phyloP scores from a whole-genome alignment of 495 filamentous ascomycete species.

The Tuber aestivum region DNA sequence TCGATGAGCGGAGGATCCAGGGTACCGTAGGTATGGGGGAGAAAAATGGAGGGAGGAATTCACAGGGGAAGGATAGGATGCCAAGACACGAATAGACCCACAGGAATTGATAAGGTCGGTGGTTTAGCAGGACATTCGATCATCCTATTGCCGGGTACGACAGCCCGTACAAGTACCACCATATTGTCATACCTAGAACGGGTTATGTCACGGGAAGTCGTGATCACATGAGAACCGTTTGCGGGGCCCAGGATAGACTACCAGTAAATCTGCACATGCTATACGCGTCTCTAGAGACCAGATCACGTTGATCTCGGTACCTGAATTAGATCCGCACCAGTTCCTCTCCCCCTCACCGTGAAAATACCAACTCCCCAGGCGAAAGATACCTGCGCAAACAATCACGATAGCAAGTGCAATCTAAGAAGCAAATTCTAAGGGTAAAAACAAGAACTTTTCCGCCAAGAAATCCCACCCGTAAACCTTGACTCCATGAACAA shows the following conservation, averaged over 20 bases:
- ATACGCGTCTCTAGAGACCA: neutral
- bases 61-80: neutral
- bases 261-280: neutral
- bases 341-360: neutral
- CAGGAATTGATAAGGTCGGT: neutral
- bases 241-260: neutral
- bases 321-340: too few species aligned
- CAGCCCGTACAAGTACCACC: too few species aligned
- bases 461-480: neutral
- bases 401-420: neutral
- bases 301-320: neutral
- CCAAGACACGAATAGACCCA: neutral
- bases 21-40: too few species aligned
- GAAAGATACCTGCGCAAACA: neutral
- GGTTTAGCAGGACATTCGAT: neutral
- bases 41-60: neutral
- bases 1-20: neutral
- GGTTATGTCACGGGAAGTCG: neutral
- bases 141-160: neutral
- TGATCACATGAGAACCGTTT: neutral
- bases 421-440: neutral
- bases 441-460: neutral
- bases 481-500: neutral
- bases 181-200: too few species aligned
- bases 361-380: neutral